Conservation (phyloP, 2,329 filamentous ascomycete species). For the Alternaria novae-zelandiae region DNA sequence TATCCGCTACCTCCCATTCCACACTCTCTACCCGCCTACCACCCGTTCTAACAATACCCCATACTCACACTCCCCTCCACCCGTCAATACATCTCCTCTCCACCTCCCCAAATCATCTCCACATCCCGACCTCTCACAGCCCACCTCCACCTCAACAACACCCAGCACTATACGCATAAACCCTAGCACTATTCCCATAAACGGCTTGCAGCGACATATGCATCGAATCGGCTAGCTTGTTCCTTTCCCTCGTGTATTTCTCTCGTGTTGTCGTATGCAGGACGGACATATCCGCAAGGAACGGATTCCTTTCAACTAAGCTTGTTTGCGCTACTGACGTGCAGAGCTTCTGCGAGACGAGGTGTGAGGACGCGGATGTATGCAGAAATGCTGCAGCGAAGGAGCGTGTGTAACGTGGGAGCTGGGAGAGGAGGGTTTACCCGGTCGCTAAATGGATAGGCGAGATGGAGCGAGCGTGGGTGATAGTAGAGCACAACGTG, state of each 20-base stretch:
- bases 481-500: too few species aligned
- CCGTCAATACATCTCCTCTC: neutral
- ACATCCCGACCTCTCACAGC: neutral
- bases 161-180: neutral
- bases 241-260: neutral
- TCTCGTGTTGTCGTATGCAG: neutral
- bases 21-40: neutral
- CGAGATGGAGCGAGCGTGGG: neutral
- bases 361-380: too few species aligned
- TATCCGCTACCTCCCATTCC: neutral
- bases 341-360: neutral
- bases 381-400: neutral
- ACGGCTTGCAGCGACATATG: neutral
- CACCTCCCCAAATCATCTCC: neutral
- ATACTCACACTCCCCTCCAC: neutral
- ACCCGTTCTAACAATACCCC: neutral
- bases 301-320: neutral
- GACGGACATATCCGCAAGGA: neutral
- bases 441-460: neutral
- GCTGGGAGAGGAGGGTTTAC: neutral
- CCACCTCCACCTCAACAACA: neutral
- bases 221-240: neutral
- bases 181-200: neutral
- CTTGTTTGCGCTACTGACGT: neutral
- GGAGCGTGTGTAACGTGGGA: neutral